Evolutionary conservation across 345 rosid genomes (phyloP).

Genomic region (Stellera chamaejasme): DNA sequence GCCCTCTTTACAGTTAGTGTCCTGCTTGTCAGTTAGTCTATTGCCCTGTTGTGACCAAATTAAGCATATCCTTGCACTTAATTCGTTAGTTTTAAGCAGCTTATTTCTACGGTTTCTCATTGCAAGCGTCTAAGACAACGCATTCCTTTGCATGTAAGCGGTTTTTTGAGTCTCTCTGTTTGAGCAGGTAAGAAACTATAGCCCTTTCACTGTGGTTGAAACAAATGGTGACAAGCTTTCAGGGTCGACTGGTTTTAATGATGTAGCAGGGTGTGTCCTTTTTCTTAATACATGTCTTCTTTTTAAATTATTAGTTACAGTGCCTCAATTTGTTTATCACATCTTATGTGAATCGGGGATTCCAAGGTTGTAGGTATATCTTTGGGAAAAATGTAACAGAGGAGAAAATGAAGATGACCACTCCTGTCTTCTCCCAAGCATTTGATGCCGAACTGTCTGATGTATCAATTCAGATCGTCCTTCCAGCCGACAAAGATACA

Average conservation of each 20-base stretch:
- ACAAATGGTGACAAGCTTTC: conserved; percentile 68
- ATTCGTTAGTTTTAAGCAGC: too few relatives aligned
- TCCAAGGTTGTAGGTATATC: conserved; percentile 41
- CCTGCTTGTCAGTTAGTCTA: too few relatives aligned
- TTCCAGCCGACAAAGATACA: conserved; percentile 62
- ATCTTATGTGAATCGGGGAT: conserved; percentile 5
- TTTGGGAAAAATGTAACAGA: conserved; percentile 56
- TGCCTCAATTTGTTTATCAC: background rate
- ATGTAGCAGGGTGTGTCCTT: conserved; percentile 56
- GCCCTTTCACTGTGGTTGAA: conserved; percentile 69
- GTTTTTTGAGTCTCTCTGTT: too few relatives aligned
- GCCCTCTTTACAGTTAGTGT: too few relatives aligned
- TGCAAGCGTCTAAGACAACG: too few relatives aligned
- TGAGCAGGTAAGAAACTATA: conserved; percentile 58
- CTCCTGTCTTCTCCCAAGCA: conserved; percentile 72
- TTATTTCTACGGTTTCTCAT: too few relatives aligned
- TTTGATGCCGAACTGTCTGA: conserved; percentile 37
- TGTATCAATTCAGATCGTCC: conserved; percentile 75
- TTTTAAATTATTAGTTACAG: background rate
- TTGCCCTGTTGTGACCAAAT: too few relatives aligned
- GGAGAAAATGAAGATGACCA: conserved; percentile 71
- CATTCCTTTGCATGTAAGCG: too few relatives aligned
- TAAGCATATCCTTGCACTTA: too few relatives aligned
- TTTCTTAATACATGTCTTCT: background rate
- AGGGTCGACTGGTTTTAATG: conserved; percentile 66